phyloP scores from a whole-genome alignment of 192 early-diverging fungal species.

The Pilaira anomala region DNA sequence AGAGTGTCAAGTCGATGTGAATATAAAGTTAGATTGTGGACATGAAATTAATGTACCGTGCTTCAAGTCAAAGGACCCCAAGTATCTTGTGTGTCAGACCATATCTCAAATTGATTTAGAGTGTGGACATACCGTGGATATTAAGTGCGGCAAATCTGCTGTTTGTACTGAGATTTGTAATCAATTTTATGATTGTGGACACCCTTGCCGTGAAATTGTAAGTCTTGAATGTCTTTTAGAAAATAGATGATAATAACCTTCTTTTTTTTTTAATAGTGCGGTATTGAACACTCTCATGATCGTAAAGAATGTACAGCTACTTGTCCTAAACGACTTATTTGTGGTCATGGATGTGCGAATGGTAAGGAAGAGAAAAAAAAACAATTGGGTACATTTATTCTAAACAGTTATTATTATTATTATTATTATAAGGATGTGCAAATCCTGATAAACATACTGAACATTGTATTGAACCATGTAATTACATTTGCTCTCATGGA shows the following conservation, averaged over 20 bases:
- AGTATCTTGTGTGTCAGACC: not conserved
- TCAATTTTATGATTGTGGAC: constrained; percentile 18
- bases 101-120: not conserved
- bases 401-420: not conserved
- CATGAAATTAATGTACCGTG: constrained; percentile 14
- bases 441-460: constrained; percentile 32
- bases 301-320: constrained; percentile 13
- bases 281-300: constrained; percentile 23
- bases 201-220: constrained; percentile 16
- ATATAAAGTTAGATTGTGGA: constrained; percentile 16
- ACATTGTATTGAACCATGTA: constrained; percentile 25
- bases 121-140: constrained; percentile 4
- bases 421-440: constrained; percentile 25
- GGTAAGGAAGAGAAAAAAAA: constrained; percentile 7
- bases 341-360: constrained; percentile 32
- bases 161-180: constrained; percentile 14
- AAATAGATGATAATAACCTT: not conserved
- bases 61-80: not conserved
- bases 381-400: not conserved
- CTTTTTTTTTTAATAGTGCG: constrained; percentile 18
- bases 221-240: not conserved
- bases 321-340: constrained; percentile 34
- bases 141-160: not conserved
- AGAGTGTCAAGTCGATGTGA: constrained; percentile 2
- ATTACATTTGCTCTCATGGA: constrained; percentile 31